Base-by-base conservation (phyloP, 768 basidiomycete genomes). In the Tylopilus subfusipes region DNA sequence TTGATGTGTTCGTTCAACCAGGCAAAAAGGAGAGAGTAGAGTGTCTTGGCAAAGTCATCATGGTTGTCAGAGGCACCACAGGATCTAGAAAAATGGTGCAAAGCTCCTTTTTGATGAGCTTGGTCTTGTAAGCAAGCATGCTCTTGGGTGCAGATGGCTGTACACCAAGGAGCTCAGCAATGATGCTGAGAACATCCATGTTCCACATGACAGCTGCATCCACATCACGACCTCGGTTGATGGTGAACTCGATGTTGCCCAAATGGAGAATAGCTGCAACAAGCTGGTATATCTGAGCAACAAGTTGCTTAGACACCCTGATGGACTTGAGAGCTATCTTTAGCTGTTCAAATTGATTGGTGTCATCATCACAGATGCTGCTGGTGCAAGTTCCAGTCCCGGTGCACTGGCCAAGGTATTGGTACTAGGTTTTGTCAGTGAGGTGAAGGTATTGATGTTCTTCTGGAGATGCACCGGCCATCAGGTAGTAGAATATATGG, bases 1-100 rank as follows among this genome's bases (percentile, higher is more conserved):
- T 98, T 98, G 76, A 98, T 87, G 67, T 92, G 83, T 67, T 98
- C 97, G 68, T 95, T 96, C 55, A 98, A 72, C 95, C 95, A 98
- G 3, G 92, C 85, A 64, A 98, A 98, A 19, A 98, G 81, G 3
- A 99, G 82, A 5, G 93, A 93, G 68, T 98, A 98, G 0, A 98
- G 80, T 0, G 91, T 89, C 69, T 93, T 88, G 19, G 95, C 92
- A 34, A 99, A 85, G 68, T 96, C 93, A 65, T 98, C 96, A 42
- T 94, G 78, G 61, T 98, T 97, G 64, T 90, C 87, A 0, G 91
- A 86, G 2, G 96, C 93, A 49, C 90, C 91, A 65, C 95, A 0
- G 90, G 85, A 67, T 98, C 95, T 42, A 98, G 81, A 75, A 98
- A 97, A 25, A 97, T 86, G 0, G 94, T 97, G 71, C 93, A 97